Base-by-base conservation (phyloP, 2,329 filamentous ascomycete genomes). In the Rhynchosporium secalis region DNA sequence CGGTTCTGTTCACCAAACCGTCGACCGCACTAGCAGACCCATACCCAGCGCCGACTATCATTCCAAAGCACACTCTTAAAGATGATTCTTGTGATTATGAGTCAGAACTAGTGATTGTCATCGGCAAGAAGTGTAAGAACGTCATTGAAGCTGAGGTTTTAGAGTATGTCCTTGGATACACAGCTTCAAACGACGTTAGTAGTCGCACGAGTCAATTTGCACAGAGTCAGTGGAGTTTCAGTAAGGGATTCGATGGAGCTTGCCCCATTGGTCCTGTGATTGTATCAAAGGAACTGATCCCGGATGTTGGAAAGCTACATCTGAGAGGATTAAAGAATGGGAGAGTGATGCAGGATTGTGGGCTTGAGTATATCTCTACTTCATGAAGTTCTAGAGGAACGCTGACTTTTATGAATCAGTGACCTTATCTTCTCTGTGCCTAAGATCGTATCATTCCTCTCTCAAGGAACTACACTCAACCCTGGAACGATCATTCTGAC, bases 121-220 rank as follows among this genome's bases (percentile, higher is more conserved):
- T 83, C 15, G 78, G 78, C 9, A 75, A 75, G 36, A 75, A 78
- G 40, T 77, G 76, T 45, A 81, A 80, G 68, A 77, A 83, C 60
- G 79, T 82, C 12, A 69, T 76, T 5, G 79, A 79, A 47, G 73
- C 75, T 0, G 75, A 82, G 29, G 81, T 80, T 13, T 66, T 80
- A 28, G 75, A 79, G 56, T 81, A 83, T 63, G 76, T 86, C 2
- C 77, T 85, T 2, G 83, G 83, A 31, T 86, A 85, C 67, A 84
- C 82, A 0, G 79, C 79, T 29, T 80, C 79, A 40, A 86, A 86
- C 70, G 83, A 86, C 70, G 77, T 85, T 0, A 81, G 79, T 6
- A 79, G 79, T 10, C 77, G 83, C 5, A 79, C 79, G 55, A 78
- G 76, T 52, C 83, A 85, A 70, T 78, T 77, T 64, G 74, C 76